A percentile compares a stretch with the other conserved stretches of the same genome.
These are phyloP conservation scores for Tripterygium wilfordii DNA, from an alignment of 177 flowering plant species.

Conservation along the genomic window DNA sequence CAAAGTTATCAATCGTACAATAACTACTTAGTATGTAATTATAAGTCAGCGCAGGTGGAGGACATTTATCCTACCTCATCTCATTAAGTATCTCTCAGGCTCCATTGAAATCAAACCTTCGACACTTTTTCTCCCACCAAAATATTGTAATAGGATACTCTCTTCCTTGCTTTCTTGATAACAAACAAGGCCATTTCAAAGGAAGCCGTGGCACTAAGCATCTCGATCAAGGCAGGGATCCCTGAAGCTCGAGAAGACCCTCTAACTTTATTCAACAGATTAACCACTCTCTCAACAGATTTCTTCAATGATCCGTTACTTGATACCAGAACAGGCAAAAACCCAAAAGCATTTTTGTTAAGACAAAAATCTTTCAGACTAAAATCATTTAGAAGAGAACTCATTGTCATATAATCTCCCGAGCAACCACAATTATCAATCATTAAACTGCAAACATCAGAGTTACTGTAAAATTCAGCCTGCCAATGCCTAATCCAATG, in stretches of 20 bases:
- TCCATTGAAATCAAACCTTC: constrained; percentile 30
- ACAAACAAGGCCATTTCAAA: constrained; percentile 52
- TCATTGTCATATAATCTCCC: constrained; percentile 40
- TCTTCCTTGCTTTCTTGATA: constrained; percentile 39
- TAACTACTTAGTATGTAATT: constrained; percentile 53
- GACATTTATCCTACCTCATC: constrained; percentile 40
- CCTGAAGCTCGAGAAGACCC: constrained; percentile 56
- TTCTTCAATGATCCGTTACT: constrained; percentile 10
- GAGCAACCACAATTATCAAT: constrained; percentile 43
- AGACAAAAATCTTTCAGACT: constrained; percentile 25
- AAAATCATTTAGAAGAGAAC: constrained; percentile 29
- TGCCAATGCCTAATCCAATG: constrained; percentile 29
- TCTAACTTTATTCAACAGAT: constrained; percentile 31
- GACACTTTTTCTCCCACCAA: constrained; percentile 44
- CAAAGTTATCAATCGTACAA: constrained; percentile 27
- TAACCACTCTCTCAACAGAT: constrained; percentile 23
- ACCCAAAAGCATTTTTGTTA: constrained; percentile 46
- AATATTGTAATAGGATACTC: constrained; percentile 40
- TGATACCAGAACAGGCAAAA: constrained; percentile 18
- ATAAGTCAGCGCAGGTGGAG: constrained; percentile 27
- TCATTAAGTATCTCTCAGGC: constrained; percentile 32
- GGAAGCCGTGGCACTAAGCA: constrained; percentile 28
- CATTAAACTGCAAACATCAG: constrained; percentile 40
- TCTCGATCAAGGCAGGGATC: constrained; percentile 39
- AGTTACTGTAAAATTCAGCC: constrained; percentile 9